Percentiles rank a stretch among this genome's conserved stretches.
Conservation (phyloP, 164 flowering plant genomes). For the Paratinospora sagittata region DNA sequence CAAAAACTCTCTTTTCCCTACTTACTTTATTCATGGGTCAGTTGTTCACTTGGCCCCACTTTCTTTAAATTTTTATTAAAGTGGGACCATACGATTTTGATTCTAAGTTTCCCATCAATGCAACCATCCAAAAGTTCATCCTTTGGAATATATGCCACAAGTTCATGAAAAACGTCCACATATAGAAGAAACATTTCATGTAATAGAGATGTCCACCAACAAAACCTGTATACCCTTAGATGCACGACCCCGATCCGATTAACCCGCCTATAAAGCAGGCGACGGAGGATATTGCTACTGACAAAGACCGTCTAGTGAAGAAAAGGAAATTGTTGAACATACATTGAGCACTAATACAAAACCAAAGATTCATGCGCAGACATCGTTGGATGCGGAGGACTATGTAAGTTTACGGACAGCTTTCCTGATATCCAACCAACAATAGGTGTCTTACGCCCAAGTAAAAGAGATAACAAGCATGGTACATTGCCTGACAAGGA, state of each 20-base stretch:
- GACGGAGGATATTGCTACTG: not conserved
- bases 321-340: not conserved
- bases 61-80: not conserved
- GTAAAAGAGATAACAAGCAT: too few relatives aligned
- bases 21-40: not conserved
- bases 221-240: too few relatives aligned
- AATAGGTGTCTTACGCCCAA: too few relatives aligned
- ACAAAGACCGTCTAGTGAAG: not conserved
- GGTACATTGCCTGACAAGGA: too few relatives aligned
- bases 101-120: not conserved
- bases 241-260: not conserved
- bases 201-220: not conserved
- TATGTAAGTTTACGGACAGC: not conserved
- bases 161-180: not conserved
- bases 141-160: conserved; percentile 1
- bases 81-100: not conserved
- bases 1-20: not conserved
- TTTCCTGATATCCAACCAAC: too few relatives aligned
- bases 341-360: too few relatives aligned
- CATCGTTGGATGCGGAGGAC: not conserved
- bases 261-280: not conserved
- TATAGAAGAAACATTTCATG: not conserved
- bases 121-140: not conserved
- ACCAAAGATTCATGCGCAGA: too few relatives aligned
- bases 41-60: not conserved